Percentiles rank a stretch among this genome's conserved stretches.
Evolutionary conservation across 75 land plant species (phyloP).

Genomic region (Sequoiadendron giganteum): DNA sequence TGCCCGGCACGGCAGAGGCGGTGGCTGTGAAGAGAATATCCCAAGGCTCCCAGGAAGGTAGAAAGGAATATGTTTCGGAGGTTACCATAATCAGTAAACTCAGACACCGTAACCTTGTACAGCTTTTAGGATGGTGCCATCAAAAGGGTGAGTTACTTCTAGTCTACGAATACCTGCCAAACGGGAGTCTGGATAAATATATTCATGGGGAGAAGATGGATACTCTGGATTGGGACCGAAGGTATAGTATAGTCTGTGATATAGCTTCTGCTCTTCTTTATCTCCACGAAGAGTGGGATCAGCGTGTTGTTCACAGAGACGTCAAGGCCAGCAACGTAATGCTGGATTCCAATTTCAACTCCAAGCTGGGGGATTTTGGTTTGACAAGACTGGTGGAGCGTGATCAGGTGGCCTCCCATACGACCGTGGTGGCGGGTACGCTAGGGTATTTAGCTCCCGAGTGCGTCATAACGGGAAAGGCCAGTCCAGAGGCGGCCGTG

Average conservation of each 20-base stretch:
- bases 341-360: slow-evolving; percentile 19
- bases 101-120: slow-evolving; percentile 15
- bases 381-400: slow-evolving; percentile 12
- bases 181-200: slow-evolving; percentile 20
- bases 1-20: background rate
- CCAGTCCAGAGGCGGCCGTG: slow-evolving; percentile 23
- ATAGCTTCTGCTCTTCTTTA: slow-evolving; percentile 16
- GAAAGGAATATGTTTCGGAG: slow-evolving; percentile 10
- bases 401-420: background rate
- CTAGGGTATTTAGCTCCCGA: slow-evolving; percentile 29
- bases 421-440: slow-evolving; percentile 20
- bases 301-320: slow-evolving; percentile 19
- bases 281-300: slow-evolving; percentile 23
- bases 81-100: slow-evolving; percentile 12
- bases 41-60: background rate
- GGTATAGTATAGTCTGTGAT: slow-evolving; percentile 7
- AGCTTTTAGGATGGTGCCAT: slow-evolving; percentile 20
- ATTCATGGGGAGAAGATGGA: background rate
- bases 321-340: slow-evolving; percentile 28
- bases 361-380: slow-evolving; percentile 27
- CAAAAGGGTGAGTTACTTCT: slow-evolving; percentile 7
- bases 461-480: slow-evolving; percentile 2
- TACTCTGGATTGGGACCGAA: slow-evolving; percentile 8
- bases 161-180: slow-evolving; percentile 19
- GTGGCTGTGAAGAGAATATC: slow-evolving; percentile 21